Percentiles rank a stretch among this genome's conserved stretches.
Conservation (phyloP, 306 rosid genomes). For the Cicer cuneatum region DNA sequence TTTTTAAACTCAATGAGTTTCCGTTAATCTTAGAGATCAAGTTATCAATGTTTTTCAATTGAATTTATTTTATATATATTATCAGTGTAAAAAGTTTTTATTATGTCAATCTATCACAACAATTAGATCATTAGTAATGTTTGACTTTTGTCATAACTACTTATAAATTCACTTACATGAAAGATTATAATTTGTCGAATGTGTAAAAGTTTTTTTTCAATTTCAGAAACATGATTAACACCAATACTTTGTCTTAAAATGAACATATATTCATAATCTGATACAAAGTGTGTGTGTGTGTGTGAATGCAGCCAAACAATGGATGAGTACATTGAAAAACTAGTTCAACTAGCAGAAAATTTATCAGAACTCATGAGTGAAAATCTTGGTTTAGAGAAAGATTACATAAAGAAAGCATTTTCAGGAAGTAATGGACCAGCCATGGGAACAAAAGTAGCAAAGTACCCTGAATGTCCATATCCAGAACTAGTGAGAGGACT, state of each 20-base stretch:
- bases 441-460: slow-evolving; percentile 89
- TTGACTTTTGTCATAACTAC: too few species aligned
- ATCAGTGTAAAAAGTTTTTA: too few species aligned
- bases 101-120: too few species aligned
- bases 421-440: slow-evolving; percentile 64
- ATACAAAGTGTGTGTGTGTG: not conserved
- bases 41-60: too few species aligned
- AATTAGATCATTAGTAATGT: too few species aligned
- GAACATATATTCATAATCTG: not conserved
- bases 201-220: too few species aligned
- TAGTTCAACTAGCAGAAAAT: slow-evolving; percentile 69
- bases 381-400: slow-evolving; percentile 72
- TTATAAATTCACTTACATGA: too few species aligned
- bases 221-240: too few species aligned
- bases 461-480: slow-evolving; percentile 66
- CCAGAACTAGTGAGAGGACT: slow-evolving; percentile 82
- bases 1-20: too few species aligned
- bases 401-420: slow-evolving; percentile 62
- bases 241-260: not conserved
- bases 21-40: too few species aligned
- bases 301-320: slow-evolving; percentile 63
- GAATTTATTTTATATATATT: too few species aligned
- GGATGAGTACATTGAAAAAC: slow-evolving; percentile 71
- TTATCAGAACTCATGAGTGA: slow-evolving; percentile 74
- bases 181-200: too few species aligned